Evolutionary conservation across 1,284 basidiomycete species (phyloP), one percentile per base, ranked within the genome.

Genomic region (Ustilago bromivora): DNA sequence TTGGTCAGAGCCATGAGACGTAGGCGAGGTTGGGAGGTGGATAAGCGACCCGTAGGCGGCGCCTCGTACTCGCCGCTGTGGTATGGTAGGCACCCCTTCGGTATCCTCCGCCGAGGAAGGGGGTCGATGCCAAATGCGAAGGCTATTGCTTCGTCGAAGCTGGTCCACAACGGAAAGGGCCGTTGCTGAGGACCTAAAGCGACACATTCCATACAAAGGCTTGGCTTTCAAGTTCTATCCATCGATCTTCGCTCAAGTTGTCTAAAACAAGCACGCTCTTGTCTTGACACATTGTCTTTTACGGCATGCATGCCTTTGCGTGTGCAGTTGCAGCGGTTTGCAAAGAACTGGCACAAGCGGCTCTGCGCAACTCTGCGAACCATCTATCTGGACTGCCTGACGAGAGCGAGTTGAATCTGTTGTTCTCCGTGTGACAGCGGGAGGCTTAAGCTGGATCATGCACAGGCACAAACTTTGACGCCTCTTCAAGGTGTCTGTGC

Each of bases 1-100:
- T 23, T 49, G n/a, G 23, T 19, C 19, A 23, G 7, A 32, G 0
- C 28, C 31, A 32, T 23, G 46, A 8, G 8, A 6, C 3, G 28
- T 32, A 28, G 31, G n/a, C 28, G 31, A 28, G 23, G 28, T 51
- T 32, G 11, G n/a, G 47, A 36, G 35, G 36, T 56, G 36, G 52
- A 56, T 56, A 31, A 54, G 34, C 52, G 34, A 54, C 52, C 23
- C 49, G 12, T 51, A 51, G 49, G 49, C 31, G 49, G 4, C 23
- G 28, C 49, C 49, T 51, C 49, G 31, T 51, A 19, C 15, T 51
- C n/a, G 49, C 49, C 23, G 49, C 49, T 32, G 49, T 51, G 13
- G 49, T 32, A 23, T 31, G 9, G 11, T 5, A 32, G 7, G 49
- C n/a, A 19, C 12, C 6, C 5, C 46, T 19, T 23, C 9, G 19